Evolutionary conservation across 1,139 yeast genomes (phyloP).

Genomic region (Waltiozyma solani): DNA sequence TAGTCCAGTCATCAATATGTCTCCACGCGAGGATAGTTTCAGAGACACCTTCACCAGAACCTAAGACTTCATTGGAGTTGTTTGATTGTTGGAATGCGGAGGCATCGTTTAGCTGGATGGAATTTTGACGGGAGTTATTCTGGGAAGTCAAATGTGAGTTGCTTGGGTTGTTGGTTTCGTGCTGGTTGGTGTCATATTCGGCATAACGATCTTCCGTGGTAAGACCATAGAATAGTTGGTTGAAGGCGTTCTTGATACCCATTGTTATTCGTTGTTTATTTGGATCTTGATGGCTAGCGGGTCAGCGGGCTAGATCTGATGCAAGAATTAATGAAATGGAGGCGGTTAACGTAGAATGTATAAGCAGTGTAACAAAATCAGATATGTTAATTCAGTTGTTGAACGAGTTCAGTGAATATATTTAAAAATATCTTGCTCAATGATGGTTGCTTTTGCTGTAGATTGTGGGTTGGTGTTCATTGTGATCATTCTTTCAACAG

Average conservation of each 20-base stretch:
- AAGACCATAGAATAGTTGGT: slow-evolving; percentile 53
- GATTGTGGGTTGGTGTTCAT: too few species aligned
- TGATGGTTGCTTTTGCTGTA: too few species aligned
- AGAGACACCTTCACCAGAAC: slow-evolving; percentile 44
- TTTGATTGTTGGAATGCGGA: background rate
- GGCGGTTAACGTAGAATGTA: too few species aligned
- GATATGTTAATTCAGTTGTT: too few species aligned
- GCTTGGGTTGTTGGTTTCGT: slow-evolving; percentile 6
- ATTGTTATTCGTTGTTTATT: too few species aligned
- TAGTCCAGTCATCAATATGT: slow-evolving; percentile 54
- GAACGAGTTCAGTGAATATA: too few species aligned
- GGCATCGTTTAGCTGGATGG: slow-evolving; percentile 18
- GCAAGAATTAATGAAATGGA: too few species aligned
- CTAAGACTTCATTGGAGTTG: slow-evolving; percentile 12
- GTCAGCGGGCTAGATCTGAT: too few species aligned
- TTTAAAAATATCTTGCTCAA: too few species aligned
- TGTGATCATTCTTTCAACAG: too few species aligned
- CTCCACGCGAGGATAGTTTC: slow-evolving; percentile 62
- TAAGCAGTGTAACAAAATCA: too few species aligned
- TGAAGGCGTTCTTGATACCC: slow-evolving; percentile 28
- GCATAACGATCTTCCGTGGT: slow-evolving; percentile 63
- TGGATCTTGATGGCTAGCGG: too few species aligned
- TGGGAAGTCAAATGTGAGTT: slow-evolving; percentile 2
- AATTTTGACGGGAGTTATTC: slow-evolving; percentile 3
- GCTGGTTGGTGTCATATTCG: slow-evolving; percentile 38